These are phyloP conservation scores for Sclerotinia minor DNA, from an alignment of 2,329 filamentous ascomycete genomes.

Conservation along the genomic window DNA sequence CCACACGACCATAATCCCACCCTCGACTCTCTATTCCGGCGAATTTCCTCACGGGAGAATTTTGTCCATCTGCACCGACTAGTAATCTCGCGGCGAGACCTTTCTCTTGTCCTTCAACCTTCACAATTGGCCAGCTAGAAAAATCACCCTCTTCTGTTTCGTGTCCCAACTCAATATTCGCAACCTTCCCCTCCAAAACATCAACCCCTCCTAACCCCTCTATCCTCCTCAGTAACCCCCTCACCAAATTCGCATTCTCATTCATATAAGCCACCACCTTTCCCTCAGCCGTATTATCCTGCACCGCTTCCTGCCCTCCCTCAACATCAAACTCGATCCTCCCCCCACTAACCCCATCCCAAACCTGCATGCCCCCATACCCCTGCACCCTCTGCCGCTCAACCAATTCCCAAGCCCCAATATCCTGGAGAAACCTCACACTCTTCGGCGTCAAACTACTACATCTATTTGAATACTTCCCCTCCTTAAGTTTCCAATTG, in stretches of 20 bases:
- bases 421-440: slow-evolving; percentile 75
- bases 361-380: slow-evolving; percentile 97
- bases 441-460: slow-evolving; percentile 91
- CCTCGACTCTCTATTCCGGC: slow-evolving; percentile 82
- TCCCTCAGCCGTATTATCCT: not conserved
- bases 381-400: slow-evolving; percentile 72
- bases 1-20: slow-evolving; percentile 91
- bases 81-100: slow-evolving; percentile 77
- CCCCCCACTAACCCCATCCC: slow-evolving; percentile 89
- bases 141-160: slow-evolving; percentile 71
- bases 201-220: slow-evolving; percentile 67
- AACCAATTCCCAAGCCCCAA: slow-evolving; percentile 83
- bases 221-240: slow-evolving; percentile 71
- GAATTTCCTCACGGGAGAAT: slow-evolving; percentile 88
- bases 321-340: slow-evolving; percentile 80
- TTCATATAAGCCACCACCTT: slow-evolving; percentile 89
- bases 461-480: slow-evolving; percentile 87
- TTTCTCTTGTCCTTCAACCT: slow-evolving; percentile 62
- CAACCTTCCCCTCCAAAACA: slow-evolving; percentile 74
- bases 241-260: slow-evolving; percentile 88
- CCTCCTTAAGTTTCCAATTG: slow-evolving; percentile 64
- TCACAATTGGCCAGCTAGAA: slow-evolving; percentile 82
- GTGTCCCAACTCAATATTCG: slow-evolving; percentile 74
- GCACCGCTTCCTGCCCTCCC: not conserved
- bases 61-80: slow-evolving; percentile 91